A percentile compares a stretch with the other conserved stretches of the same genome.
Conservation (phyloP, 169 alveolate species). For the Blepharisma undulans region DNA sequence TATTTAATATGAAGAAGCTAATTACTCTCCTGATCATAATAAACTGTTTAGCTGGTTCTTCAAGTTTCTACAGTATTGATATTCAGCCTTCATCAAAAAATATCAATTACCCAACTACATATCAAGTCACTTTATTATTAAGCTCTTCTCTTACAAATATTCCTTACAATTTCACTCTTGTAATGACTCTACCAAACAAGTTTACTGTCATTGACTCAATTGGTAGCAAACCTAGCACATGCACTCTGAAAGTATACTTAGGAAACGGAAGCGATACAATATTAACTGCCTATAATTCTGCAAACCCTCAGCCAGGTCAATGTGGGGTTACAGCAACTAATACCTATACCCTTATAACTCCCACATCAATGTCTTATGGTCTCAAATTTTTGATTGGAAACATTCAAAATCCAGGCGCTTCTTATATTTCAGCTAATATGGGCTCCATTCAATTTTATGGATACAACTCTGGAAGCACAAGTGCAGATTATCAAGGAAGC, state of each 20-base stretch:
- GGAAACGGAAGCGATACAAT: background rate
- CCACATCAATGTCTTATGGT: background rate
- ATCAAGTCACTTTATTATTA: background rate
- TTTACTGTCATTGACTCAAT: background rate
- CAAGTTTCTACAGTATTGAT: no score
- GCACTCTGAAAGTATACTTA: background rate
- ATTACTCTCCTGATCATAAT: no score
- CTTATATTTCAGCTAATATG: background rate
- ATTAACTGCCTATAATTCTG: background rate
- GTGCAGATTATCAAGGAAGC: background rate
- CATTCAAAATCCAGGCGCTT: background rate
- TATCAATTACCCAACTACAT: background rate
- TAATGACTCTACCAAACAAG: background rate
- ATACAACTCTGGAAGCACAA: background rate
- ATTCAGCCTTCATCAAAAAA: no score
- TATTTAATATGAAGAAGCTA: no score
- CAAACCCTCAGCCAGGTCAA: slow-evolving; percentile 5
- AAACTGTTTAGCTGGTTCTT: no score
- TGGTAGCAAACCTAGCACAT: background rate
- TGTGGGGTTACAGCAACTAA: slow-evolving; percentile 12
- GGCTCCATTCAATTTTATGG: background rate
- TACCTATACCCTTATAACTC: background rate
- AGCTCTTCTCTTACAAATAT: background rate
- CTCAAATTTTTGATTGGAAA: background rate
- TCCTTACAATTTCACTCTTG: background rate